Conservation (phyloP, 148 eudicot genomes). For the Simmondsia chinensis region DNA sequence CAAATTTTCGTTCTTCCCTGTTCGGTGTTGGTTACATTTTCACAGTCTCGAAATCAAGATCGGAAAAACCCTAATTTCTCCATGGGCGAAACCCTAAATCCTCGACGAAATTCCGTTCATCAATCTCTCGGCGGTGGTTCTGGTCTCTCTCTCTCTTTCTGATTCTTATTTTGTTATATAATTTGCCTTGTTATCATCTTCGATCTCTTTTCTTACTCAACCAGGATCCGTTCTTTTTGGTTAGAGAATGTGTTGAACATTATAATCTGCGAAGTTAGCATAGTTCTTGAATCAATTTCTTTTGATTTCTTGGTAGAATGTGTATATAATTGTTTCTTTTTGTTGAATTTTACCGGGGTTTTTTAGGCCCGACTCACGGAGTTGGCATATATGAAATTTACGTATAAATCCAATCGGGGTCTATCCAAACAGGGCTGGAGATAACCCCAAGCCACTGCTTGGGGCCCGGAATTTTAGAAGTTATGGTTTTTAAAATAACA, state of each 20-base stretch:
- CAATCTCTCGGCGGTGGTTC: constrained; percentile 72
- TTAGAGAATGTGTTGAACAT: background rate
- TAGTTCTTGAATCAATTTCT: background rate
- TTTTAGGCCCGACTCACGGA: no score
- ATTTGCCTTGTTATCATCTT: background rate
- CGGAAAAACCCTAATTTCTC: constrained; percentile 24
- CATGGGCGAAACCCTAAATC: constrained; percentile 57
- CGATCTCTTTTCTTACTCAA: background rate
- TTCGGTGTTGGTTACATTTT: no score
- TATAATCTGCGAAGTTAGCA: no score
- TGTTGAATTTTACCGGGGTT: no score
- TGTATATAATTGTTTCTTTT: background rate
- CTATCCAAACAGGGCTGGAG: no score
- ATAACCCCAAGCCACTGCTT: no score
- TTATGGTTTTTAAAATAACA: no score
- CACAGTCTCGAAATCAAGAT: background rate
- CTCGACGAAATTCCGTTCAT: constrained; percentile 49
- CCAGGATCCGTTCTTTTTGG: constrained; percentile 3
- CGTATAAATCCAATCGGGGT: no score
- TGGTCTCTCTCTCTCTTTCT: constrained; percentile 30
- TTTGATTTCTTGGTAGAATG: background rate
- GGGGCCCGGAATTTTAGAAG: no score
- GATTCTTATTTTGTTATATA: background rate
- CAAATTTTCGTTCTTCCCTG: background rate
- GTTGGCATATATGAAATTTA: no score